These are phyloP conservation scores for Saccharum hybrid DNA, from an alignment of 202 grass and related monocot genomes.

Conservation along the genomic window DNA sequence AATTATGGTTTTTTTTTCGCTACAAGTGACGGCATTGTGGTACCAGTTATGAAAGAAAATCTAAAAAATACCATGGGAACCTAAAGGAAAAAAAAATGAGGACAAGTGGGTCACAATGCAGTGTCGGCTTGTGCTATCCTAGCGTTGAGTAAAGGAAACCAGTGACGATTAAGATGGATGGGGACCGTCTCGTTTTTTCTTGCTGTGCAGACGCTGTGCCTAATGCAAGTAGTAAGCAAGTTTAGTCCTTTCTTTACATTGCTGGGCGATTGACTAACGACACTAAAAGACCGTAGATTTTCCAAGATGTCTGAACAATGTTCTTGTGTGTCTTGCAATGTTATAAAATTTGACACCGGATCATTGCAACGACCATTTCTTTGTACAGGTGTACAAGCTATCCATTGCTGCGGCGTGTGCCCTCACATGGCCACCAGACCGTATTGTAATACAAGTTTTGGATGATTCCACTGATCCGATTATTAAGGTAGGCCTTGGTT, in stretches of 20 bases:
- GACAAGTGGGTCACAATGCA: background rate
- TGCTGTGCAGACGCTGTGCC: background rate
- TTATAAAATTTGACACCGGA: conserved; percentile 4
- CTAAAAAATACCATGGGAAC: background rate
- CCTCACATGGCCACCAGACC: conserved; percentile 83
- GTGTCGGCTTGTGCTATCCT: conserved; percentile 16
- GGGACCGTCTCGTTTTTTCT: background rate
- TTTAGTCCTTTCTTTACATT: conserved; percentile 18
- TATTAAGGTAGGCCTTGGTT: conserved; percentile 61
- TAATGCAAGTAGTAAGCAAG: too few species aligned
- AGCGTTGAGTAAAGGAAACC: background rate
- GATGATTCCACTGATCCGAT: conserved; percentile 77
- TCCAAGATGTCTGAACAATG: conserved; percentile 30
- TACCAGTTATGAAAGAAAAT: background rate
- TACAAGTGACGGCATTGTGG: background rate
- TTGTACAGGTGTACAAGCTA: conserved; percentile 68
- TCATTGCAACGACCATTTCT: background rate
- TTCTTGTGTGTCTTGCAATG: background rate
- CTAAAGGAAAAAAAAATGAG: background rate
- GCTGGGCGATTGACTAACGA: background rate
- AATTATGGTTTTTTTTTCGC: background rate
- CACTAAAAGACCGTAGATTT: background rate
- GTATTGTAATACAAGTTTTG: conserved; percentile 89
- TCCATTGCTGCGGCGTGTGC: conserved; percentile 79
- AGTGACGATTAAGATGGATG: background rate